Percentiles rank a stretch among this genome's conserved stretches.
Evolutionary conservation across 176 grass and related monocot genomes (phyloP).

Genomic region (Miscanthus lutarioriparius): DNA sequence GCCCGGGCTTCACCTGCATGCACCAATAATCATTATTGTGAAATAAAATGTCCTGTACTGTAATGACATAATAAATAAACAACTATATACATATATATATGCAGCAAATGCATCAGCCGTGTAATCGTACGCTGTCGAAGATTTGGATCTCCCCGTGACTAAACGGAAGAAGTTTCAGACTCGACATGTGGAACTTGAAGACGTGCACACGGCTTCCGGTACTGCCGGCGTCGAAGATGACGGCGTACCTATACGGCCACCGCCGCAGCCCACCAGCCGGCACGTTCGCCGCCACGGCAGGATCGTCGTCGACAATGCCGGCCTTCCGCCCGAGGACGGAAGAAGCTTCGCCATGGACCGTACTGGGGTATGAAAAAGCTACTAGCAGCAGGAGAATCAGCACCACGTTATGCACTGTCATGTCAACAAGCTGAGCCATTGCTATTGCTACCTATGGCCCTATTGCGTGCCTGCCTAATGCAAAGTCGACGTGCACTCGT

Average conservation of each 20-base stretch:
- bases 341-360: not conserved
- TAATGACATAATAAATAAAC: too few species aligned
- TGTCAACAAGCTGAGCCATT: not conserved
- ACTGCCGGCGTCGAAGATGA: not conserved
- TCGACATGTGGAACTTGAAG: not conserved
- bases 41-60: too few species aligned
- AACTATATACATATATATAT: too few species aligned
- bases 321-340: not conserved
- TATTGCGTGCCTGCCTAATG: not conserved
- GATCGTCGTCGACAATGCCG: not conserved
- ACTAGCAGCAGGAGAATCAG: not conserved
- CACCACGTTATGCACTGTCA: not conserved
- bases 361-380: not conserved
- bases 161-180: not conserved
- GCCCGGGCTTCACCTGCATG: conserved; percentile 39
- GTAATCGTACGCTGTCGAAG: not conserved
- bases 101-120: not conserved
- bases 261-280: too few species aligned
- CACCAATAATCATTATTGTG: not conserved
- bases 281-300: too few species aligned
- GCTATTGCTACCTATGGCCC: not conserved
- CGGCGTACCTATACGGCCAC: not conserved
- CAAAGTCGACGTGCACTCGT: not conserved
- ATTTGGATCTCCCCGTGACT: not conserved
- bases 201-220: not conserved